Evolutionary conservation across 371 early-diverging fungal species (phyloP).

Genomic region (Syncephalastrum monosporum): DNA sequence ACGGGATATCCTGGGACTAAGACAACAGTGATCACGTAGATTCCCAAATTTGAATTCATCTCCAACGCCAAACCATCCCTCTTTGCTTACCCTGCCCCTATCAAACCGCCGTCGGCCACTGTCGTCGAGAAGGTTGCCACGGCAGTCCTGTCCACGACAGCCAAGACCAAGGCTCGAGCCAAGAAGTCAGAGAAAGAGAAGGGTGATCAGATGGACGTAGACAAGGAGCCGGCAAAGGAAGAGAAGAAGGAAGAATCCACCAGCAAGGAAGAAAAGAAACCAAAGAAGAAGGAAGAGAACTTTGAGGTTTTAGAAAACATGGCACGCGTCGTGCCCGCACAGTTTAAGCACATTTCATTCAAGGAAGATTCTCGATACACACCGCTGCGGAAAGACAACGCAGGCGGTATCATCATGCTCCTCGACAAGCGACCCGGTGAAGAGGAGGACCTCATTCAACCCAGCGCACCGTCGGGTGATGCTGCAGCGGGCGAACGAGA

Average conservation of each 20-base stretch:
- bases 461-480: constrained; percentile 53
- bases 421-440: constrained; percentile 61
- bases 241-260: constrained; percentile 55
- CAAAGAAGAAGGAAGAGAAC: constrained; percentile 69
- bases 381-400: constrained; percentile 78
- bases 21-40: constrained; percentile 26
- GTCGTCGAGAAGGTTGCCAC: constrained; percentile 81
- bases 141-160: constrained; percentile 94
- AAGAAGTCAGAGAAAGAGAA: constrained; percentile 81
- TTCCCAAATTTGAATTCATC: constrained; percentile 84
- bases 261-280: constrained; percentile 42
- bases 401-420: constrained; percentile 81
- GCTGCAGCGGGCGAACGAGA: constrained; percentile 40
- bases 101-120: constrained; percentile 68
- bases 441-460: constrained; percentile 60
- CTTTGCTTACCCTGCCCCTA: constrained; percentile 90
- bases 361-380: constrained; percentile 81
- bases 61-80: constrained; percentile 85
- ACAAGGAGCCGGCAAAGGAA: constrained; percentile 37
- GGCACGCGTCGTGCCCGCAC: constrained; percentile 86
- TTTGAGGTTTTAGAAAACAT: constrained; percentile 82
- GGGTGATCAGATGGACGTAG: constrained; percentile 53
- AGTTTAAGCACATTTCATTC: constrained; percentile 83
- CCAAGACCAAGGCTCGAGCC: constrained; percentile 88
- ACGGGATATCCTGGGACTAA: background rate